Conservation (phyloP, 2,329 filamentous ascomycete species). For the Cyclaneusma minus region DNA sequence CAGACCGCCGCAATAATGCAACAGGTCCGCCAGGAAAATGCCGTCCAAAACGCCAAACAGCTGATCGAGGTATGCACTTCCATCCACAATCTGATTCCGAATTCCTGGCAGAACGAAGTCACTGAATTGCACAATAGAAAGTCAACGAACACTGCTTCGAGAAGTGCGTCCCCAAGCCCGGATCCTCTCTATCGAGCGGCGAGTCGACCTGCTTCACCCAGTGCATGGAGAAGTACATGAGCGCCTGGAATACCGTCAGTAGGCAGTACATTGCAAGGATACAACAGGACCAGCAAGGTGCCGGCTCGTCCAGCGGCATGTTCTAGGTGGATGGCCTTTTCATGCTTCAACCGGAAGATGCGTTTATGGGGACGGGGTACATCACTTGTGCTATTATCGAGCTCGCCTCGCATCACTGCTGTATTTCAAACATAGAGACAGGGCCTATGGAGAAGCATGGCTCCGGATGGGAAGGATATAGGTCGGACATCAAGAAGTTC, state of each 20-base stretch:
- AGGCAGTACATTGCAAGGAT: slow-evolving; percentile 41
- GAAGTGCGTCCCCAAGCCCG: slow-evolving; percentile 58
- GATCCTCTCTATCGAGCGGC: slow-evolving; percentile 45
- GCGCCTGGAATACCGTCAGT: slow-evolving; percentile 63
- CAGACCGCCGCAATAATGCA: slow-evolving; percentile 30
- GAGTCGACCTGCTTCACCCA: slow-evolving; percentile 57
- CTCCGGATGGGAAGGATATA: too few relatives aligned
- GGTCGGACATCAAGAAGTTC: too few relatives aligned
- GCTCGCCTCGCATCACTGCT: too few relatives aligned
- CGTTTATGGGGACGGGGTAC: too few relatives aligned
- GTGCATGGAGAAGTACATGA: slow-evolving; percentile 79
- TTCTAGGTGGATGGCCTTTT: slow-evolving; percentile 12
- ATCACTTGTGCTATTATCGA: too few relatives aligned
- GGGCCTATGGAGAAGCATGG: too few relatives aligned
- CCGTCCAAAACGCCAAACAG: slow-evolving; percentile 50
- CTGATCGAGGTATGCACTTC: slow-evolving; percentile 47
- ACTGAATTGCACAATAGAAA: slow-evolving; percentile 34
- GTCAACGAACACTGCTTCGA: slow-evolving; percentile 72
- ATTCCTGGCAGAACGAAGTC: not conserved
- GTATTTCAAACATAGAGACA: too few relatives aligned
- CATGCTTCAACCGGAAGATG: too few relatives aligned
- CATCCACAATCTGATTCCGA: slow-evolving; percentile 1
- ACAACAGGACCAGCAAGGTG: slow-evolving; percentile 14
- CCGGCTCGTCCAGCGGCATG: slow-evolving; percentile 10
- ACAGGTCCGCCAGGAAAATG: slow-evolving; percentile 37